phyloP scores from a whole-genome alignment of 108 stramenopile species.

The Fistulifera solaris region DNA sequence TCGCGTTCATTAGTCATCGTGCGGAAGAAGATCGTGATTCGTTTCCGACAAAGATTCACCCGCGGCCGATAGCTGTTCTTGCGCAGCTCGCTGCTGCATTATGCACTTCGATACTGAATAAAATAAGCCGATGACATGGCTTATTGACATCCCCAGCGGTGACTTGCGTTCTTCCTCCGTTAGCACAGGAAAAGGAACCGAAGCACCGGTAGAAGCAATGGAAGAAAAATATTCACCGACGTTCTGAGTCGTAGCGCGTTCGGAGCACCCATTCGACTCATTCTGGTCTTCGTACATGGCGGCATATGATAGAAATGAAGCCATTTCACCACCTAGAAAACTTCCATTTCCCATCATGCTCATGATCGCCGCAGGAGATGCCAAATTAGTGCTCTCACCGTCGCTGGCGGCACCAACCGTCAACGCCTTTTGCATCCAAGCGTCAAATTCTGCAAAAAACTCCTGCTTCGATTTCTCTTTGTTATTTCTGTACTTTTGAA shows the following conservation, averaged over 20 bases:
- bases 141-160: slow-evolving; percentile 30
- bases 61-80: background rate
- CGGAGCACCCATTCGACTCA: background rate
- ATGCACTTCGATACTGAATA: slow-evolving; percentile 29
- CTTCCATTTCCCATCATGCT: slow-evolving; percentile 7
- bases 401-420: slow-evolving; percentile 14
- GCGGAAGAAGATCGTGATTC: too few species aligned
- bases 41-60: background rate
- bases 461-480: slow-evolving; percentile 26
- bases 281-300: slow-evolving; percentile 20
- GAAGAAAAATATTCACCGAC: background rate
- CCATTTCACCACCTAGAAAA: slow-evolving; percentile 31
- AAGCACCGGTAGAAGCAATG: slow-evolving; percentile 9
- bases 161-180: slow-evolving; percentile 39
- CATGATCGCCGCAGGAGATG: slow-evolving; percentile 1
- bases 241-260: background rate
- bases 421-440: slow-evolving; percentile 18
- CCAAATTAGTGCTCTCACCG: background rate
- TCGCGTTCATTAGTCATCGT: too few species aligned
- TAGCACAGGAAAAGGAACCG: slow-evolving; percentile 26
- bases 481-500: slow-evolving; percentile 45
- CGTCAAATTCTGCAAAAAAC: slow-evolving; percentile 36
- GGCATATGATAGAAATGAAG: slow-evolving; percentile 32
- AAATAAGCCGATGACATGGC: slow-evolving; percentile 29
- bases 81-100: slow-evolving; percentile 17